Conservation (phyloP, 805 yeast genomes). For the Ogataea kodamae region DNA sequence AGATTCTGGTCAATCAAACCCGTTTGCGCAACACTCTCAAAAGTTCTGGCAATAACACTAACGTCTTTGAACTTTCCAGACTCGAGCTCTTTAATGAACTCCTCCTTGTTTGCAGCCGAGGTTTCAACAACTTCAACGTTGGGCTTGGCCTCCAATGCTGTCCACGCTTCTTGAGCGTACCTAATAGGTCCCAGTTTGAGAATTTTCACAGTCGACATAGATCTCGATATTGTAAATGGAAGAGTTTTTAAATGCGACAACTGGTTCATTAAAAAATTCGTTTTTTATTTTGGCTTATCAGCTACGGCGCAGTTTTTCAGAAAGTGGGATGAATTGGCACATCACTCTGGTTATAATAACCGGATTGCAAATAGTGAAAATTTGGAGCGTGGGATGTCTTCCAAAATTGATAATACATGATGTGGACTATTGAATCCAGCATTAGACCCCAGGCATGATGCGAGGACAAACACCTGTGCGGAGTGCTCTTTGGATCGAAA, state of each 20-base stretch:
- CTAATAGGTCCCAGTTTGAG: conserved; percentile 60
- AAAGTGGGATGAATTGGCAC: too few relatives aligned
- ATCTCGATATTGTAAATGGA: conserved; percentile 8
- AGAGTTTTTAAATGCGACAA: conserved; percentile 1
- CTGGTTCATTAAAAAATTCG: conserved; percentile 5
- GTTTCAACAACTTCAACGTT: conserved; percentile 46
- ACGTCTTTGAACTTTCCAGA: conserved; percentile 36
- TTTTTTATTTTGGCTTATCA: too few relatives aligned
- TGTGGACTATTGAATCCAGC: too few relatives aligned
- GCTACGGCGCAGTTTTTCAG: too few relatives aligned
- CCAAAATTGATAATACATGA: too few relatives aligned
- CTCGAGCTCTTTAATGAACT: conserved; percentile 37
- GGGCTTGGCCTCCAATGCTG: conserved; percentile 27
- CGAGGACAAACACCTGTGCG: too few relatives aligned
- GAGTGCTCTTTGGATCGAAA: conserved; percentile 4
- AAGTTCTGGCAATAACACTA: conserved; percentile 40
- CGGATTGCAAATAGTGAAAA: too few relatives aligned
- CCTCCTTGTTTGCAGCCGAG: conserved; percentile 38
- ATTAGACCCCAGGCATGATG: too few relatives aligned
- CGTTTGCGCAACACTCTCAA: conserved; percentile 36
- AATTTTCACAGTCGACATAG: conserved; percentile 43
- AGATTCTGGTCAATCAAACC: conserved; percentile 47
- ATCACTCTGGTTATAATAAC: too few relatives aligned
- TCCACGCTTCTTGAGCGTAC: conserved; percentile 67
- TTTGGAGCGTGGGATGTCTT: too few relatives aligned